Conservation (phyloP, 257 asterid genomes). For the Ligustrum vulgare region DNA sequence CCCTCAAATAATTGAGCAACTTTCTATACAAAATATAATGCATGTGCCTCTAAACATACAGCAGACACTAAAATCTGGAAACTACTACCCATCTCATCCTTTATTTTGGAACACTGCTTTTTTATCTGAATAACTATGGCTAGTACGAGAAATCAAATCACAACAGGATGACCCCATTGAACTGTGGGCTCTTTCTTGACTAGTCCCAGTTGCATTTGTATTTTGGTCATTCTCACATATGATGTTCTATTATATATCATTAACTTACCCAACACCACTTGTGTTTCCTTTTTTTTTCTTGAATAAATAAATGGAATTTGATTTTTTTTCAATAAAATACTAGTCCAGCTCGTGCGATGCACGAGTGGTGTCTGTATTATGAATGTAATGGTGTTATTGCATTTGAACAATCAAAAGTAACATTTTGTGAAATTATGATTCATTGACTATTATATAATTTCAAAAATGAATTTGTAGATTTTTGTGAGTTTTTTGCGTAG, state of each 20-base stretch:
- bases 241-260: not conserved
- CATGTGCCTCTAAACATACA: not conserved
- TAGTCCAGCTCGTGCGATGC: too few species aligned
- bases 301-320: not conserved
- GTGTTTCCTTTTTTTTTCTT: not conserved
- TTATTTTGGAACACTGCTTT: not conserved
- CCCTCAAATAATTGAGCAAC: not conserved
- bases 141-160: conserved; percentile 2
- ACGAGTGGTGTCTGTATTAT: too few species aligned
- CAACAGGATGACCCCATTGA: not conserved
- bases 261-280: not conserved
- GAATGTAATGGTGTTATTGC: too few species aligned
- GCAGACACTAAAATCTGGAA: not conserved
- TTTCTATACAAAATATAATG: not conserved
- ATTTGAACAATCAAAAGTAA: too few species aligned
- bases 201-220: not conserved
- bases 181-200: not conserved
- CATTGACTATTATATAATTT: too few species aligned
- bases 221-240: not conserved
- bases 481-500: too few species aligned
- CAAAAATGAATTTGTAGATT: too few species aligned
- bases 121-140: not conserved
- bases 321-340: not conserved
- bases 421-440: too few species aligned
- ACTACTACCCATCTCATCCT: not conserved